Conservation (phyloP, 148 eudicot genomes). For the Silene latifolia region DNA sequence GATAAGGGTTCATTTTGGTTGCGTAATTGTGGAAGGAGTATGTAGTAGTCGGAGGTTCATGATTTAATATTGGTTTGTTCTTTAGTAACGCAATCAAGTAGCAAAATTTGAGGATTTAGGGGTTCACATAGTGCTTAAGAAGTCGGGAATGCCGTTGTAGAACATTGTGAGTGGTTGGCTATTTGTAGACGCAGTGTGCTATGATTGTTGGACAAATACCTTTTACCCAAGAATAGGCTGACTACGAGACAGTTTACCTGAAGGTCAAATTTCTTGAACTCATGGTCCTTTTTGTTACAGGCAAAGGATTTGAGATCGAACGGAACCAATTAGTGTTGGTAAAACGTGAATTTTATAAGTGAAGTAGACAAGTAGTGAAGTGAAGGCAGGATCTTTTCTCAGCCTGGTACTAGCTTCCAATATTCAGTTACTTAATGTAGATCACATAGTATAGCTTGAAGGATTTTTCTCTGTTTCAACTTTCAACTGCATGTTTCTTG, state of each 20-base stretch:
- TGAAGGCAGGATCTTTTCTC: neutral
- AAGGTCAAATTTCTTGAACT: neutral
- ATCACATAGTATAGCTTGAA: neutral
- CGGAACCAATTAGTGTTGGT: neutral
- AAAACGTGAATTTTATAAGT: neutral
- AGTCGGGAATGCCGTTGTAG: neutral
- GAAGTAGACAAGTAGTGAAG: neutral
- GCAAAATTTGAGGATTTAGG: neutral
- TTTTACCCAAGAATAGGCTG: neutral
- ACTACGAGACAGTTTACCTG: neutral
- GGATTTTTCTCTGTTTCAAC: neutral
- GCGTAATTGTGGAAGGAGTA: neutral
- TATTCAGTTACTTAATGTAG: neutral
- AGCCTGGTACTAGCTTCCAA: neutral
- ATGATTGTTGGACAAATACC: neutral
- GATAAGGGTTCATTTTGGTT: neutral
- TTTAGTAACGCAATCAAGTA: neutral
- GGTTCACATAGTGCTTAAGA: neutral
- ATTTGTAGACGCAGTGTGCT: neutral
- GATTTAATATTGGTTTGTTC: neutral
- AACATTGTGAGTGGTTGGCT: neutral
- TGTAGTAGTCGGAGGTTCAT: neutral
- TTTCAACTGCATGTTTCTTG: neutral
- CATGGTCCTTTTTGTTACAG: neutral
- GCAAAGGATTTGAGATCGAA: constrained; percentile 1